These are phyloP conservation scores for Fusarium humuli DNA, from an alignment of 2,329 filamentous ascomycete species.

Conservation along the genomic window DNA sequence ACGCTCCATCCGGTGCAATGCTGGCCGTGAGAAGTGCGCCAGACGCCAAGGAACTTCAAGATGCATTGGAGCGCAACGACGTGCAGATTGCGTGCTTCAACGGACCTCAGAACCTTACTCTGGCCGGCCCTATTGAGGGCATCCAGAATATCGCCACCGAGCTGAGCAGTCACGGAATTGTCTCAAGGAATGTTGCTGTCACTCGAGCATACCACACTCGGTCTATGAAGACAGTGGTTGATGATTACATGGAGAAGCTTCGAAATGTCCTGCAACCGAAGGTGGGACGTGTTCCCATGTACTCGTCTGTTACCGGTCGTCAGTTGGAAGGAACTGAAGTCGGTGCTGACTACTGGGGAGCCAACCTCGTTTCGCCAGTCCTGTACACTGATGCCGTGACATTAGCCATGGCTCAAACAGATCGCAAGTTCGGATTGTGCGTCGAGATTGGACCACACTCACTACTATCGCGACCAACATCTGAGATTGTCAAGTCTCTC, in stretches of 20 bases:
- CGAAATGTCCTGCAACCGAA: conserved; percentile 28
- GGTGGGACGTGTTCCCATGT: conserved; percentile 33
- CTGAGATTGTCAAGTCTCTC: conserved; percentile 37
- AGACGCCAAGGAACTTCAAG: conserved; percentile 33
- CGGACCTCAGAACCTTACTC: conserved; percentile 40
- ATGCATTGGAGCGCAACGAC: conserved; percentile 29
- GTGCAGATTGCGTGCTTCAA: conserved; percentile 44
- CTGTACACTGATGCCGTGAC: conserved; percentile 42
- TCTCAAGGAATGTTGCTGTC: conserved; percentile 35
- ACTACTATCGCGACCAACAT: conserved; percentile 39
- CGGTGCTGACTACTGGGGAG: conserved; percentile 39
- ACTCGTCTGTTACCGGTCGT: conserved; percentile 35
- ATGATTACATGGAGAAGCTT: conserved; percentile 35
- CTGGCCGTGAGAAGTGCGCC: conserved; percentile 35
- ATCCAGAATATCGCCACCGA: conserved; percentile 33
- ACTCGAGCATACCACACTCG: conserved; percentile 41
- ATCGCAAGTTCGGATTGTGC: conserved; percentile 34
- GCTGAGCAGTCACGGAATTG: conserved; percentile 28
- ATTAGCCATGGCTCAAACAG: conserved; percentile 30
- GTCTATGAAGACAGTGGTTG: conserved; percentile 37
- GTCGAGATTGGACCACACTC: conserved; percentile 40
- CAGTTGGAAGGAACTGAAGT: conserved; percentile 37
- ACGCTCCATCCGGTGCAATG: conserved; percentile 37
- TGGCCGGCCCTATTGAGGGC: conserved; percentile 36
- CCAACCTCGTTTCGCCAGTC: conserved; percentile 41